A percentile compares a stretch with the other conserved stretches of the same genome.
These are phyloP conservation scores for Cladosporium sphaerospermum DNA, from an alignment of 2,329 filamentous ascomycete genomes.

Conservation along the genomic window DNA sequence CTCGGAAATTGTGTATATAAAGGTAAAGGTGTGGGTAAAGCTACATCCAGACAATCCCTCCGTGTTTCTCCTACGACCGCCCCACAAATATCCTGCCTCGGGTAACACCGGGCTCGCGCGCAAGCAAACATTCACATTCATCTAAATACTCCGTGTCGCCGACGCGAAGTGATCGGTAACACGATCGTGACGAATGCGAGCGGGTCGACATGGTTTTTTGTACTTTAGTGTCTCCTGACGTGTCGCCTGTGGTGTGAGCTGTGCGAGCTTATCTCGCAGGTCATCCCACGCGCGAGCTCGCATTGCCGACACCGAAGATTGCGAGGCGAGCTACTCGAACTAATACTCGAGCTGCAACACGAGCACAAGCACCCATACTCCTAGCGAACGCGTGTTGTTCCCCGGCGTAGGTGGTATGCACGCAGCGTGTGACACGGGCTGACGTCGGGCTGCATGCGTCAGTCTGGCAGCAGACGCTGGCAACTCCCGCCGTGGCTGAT, in stretches of 20 bases:
- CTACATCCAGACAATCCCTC: not conserved
- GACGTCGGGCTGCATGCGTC: not conserved
- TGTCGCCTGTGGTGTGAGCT: too few relatives aligned
- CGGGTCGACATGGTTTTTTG: too few relatives aligned
- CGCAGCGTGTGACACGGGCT: not conserved
- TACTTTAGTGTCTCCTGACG: too few relatives aligned
- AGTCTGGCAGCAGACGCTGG: not conserved
- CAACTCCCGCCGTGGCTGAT: not conserved
- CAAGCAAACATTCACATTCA: not conserved
- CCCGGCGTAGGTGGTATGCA: not conserved
- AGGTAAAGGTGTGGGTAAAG: not conserved
- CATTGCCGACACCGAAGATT: too few relatives aligned
- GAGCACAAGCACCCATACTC: too few relatives aligned
- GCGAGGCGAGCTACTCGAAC: too few relatives aligned
- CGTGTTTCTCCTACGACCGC: not conserved
- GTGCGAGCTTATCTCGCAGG: too few relatives aligned
- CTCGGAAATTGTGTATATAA: not conserved
- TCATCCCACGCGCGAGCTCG: too few relatives aligned
- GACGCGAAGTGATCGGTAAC: not conserved
- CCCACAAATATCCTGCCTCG: not conserved
- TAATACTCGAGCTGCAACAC: too few relatives aligned
- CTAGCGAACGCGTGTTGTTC: not conserved
- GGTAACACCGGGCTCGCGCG: not conserved
- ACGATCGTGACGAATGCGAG: too few relatives aligned
- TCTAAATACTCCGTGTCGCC: not conserved